Base-by-base conservation (phyloP, 768 basidiomycete species). In the Macrolepiota dolichaula region DNA sequence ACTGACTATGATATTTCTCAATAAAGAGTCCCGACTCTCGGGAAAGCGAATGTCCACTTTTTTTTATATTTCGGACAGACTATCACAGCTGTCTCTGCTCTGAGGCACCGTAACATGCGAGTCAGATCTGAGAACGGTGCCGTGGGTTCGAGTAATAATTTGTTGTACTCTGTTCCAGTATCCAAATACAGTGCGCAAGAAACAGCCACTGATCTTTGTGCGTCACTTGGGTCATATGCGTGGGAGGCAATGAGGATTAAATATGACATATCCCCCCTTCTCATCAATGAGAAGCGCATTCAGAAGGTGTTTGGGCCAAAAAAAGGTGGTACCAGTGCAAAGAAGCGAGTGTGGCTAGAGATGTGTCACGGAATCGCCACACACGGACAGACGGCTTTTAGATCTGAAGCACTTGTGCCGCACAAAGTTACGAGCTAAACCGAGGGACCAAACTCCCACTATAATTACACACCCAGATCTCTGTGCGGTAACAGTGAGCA, bases 271-370 rank as follows among this genome's bases (percentile, higher is more conserved):
- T 15, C 58, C 29, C n/a, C n/a, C n/a, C n/a, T n/a, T n/a, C 17
- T 25, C 36, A 61, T 61, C 59, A 32, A 19, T n/a, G 35, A 54
- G 59, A 61, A 61, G 59, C 24, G 13, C 36, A n/a, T 11, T 51
- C 36, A 22, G 25, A 11, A 51, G 17, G 32, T 53, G 51, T 53
- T 52, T 53, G 51, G 37, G 37, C 25, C 51, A 47, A 59, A 44
- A 13, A 24, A 59, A 52, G 51, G 51, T 51, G 44, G 3, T 42
- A 42, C 42, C 53, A 22, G 42, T 61, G 36, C 52, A 55, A 35
- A 37, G 32, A 49, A 54, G 52, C 22, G 36, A 17, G 35, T 25
- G n/a, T 25, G 32, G n/a, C 57, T 22, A 46, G 29, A 37, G 52
- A 49, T 49, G 53, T 22, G 53, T 22, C 36, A 24, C 49, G 22